A percentile compares a stretch with the other conserved stretches of the same genome.
These are phyloP conservation scores for Carex parvula DNA, from an alignment of 176 grass and related monocot genomes.

Conservation along the genomic window DNA sequence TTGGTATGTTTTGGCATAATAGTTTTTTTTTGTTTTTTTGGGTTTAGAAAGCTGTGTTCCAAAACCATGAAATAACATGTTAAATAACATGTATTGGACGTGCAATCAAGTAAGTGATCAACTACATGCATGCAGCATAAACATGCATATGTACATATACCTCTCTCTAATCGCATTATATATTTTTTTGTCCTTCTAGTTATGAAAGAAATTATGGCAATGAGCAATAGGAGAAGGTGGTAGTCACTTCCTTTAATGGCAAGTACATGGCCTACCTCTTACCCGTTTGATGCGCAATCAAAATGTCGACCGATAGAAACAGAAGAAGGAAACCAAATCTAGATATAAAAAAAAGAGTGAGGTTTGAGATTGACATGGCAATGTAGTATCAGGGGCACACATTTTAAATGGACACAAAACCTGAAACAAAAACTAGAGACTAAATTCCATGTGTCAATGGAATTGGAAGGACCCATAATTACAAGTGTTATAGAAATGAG, in stretches of 20 bases:
- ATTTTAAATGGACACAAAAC: conserved; percentile 19
- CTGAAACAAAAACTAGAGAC: neutral
- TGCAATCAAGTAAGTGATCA: neutral
- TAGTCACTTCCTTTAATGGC: neutral
- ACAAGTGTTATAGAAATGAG: neutral
- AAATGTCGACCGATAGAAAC: neutral
- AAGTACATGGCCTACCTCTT: conserved; percentile 19
- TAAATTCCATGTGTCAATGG: neutral
- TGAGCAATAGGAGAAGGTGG: conserved; percentile 14
- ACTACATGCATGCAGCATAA: neutral
- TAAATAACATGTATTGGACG: too few species aligned
- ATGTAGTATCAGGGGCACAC: conserved; percentile 14
- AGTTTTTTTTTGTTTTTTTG: too few species aligned
- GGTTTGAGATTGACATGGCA: conserved; percentile 20
- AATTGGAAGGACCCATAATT: neutral
- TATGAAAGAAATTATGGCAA: conserved; percentile 7
- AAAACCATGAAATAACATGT: too few species aligned
- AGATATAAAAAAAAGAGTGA: neutral
- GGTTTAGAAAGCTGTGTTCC: neutral
- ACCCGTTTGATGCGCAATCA: conserved; percentile 13
- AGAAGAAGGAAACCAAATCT: neutral
- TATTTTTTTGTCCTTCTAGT: neutral
- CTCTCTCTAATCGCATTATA: neutral
- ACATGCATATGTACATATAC: neutral
- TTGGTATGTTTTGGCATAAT: neutral